Evolutionary conservation across 129 eudicot genomes (phyloP).

Genomic region (Heracleum sosnowskyi): DNA sequence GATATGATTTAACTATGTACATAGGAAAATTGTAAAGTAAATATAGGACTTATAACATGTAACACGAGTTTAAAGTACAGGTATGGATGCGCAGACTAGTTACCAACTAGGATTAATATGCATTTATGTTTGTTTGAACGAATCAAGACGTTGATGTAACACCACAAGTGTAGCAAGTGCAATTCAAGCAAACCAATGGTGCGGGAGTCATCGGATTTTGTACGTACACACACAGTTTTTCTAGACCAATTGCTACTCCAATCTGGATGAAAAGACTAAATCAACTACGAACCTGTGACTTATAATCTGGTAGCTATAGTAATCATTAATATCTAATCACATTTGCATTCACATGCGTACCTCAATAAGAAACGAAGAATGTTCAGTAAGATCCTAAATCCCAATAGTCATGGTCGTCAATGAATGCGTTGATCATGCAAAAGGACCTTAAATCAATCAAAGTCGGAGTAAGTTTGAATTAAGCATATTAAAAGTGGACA

Average conservation of each 20-base stretch:
- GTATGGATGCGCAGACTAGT: too few species aligned
- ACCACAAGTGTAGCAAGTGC: background rate
- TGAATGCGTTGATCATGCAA: background rate
- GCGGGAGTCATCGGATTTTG: constrained; percentile 2
- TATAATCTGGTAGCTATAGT: background rate
- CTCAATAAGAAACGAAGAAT: background rate
- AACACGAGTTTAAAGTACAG: background rate
- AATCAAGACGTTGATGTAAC: background rate
- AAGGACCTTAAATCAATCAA: background rate
- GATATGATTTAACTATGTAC: too few species aligned
- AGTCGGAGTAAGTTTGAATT: background rate
- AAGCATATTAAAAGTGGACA: background rate
- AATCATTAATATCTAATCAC: constrained; percentile 3
- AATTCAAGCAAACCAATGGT: background rate
- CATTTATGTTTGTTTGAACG: background rate
- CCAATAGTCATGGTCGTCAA: constrained; percentile 6
- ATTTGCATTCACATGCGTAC: background rate
- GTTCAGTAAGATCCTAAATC: background rate
- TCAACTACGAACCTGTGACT: background rate
- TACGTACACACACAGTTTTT: background rate
- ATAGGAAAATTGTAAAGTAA: too few species aligned
- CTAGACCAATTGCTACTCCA: background rate
- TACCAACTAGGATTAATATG: background rate
- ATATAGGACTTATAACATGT: too few species aligned
- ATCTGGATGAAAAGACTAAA: background rate